Conservation (phyloP, 345 rosid species). For the Eucalyptus dawsonii region DNA sequence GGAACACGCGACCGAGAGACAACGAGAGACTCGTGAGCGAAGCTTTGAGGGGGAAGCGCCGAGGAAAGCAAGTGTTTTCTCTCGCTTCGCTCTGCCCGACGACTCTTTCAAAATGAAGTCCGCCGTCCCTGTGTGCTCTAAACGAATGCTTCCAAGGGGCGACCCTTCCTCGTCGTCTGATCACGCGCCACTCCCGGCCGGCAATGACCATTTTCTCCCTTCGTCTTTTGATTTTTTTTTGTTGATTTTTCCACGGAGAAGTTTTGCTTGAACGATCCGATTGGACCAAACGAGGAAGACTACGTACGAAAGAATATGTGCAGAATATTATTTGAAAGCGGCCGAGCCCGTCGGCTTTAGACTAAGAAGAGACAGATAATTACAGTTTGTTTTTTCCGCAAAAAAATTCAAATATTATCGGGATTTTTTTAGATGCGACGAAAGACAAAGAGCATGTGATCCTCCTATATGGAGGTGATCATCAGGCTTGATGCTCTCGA, state of each 20-base stretch:
- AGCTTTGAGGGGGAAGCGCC: neutral
- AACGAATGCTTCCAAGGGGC: neutral
- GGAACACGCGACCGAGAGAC: neutral
- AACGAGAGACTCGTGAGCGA: neutral
- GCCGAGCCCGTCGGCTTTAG: neutral
- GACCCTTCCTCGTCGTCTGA: neutral
- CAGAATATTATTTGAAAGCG: neutral
- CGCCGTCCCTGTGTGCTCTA: neutral
- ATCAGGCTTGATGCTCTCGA: neutral
- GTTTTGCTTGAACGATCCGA: neutral
- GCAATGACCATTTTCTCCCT: neutral
- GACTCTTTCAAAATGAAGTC: neutral
- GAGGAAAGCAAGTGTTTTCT: neutral
- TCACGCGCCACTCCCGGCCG: neutral
- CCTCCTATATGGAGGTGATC: neutral
- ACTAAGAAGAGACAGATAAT: neutral
- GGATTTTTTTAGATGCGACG: neutral
- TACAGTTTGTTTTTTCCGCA: neutral
- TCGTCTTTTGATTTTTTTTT: too few species aligned
- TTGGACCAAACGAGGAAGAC: neutral
- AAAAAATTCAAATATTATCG: neutral
- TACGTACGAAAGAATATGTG: neutral
- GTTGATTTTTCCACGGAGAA: neutral
- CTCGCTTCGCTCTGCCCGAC: neutral
- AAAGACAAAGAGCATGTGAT: neutral